These are phyloP conservation scores for Volvox africanus DNA, from an alignment of 139 green algal genomes.

Conservation along the genomic window DNA sequence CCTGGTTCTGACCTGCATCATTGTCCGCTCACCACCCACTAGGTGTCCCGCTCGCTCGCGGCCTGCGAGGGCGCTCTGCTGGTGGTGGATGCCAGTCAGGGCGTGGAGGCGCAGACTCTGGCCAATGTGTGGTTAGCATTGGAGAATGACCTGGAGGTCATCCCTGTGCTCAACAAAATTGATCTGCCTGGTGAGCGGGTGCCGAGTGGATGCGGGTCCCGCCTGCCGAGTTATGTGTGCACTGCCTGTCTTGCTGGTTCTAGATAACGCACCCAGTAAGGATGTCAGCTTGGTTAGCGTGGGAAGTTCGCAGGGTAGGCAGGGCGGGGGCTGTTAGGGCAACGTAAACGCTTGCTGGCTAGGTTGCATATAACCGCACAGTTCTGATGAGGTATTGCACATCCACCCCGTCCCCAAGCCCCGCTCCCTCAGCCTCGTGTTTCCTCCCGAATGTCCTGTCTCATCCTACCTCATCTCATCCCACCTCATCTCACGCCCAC, in stretches of 20 bases:
- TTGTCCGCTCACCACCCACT: neutral
- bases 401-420: neutral
- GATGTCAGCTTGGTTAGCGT: neutral
- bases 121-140: slow-evolving; percentile 98
- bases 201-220: no score
- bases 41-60: slow-evolving; percentile 93
- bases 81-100: slow-evolving; percentile 97
- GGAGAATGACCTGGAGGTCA: slow-evolving; percentile 98
- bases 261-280: no score
- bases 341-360: neutral
- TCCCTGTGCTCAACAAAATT: slow-evolving; percentile 98
- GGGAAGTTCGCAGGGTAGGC: neutral
- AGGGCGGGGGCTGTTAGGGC: neutral
- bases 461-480: no score
- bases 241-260: no score
- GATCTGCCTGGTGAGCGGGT: slow-evolving; percentile 87
- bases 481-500: neutral
- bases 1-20: no score
- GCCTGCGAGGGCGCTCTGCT: slow-evolving; percentile 98
- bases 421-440: neutral
- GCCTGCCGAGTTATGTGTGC: no score
- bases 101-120: slow-evolving; percentile 98
- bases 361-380: neutral
- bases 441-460: neutral
- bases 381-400: neutral